A percentile compares a stretch with the other conserved stretches of the same genome.
Conservation (phyloP, 768 basidiomycete species). For the Rhodotorula kratochvilovae region DNA sequence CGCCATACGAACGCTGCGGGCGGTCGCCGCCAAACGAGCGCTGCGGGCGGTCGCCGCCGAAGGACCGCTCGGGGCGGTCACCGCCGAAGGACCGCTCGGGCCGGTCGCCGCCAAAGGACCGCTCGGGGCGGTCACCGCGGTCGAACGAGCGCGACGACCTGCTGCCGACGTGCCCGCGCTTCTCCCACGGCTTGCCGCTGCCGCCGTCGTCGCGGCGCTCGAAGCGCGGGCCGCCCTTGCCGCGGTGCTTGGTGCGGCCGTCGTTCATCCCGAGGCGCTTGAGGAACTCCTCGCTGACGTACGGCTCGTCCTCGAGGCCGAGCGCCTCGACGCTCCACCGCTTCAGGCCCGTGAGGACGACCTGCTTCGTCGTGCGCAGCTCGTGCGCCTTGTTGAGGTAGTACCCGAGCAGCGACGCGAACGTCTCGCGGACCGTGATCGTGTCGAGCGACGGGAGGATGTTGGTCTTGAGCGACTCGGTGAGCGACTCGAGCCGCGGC, state of each 20-base stretch:
- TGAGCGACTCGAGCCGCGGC: conserved; percentile 43
- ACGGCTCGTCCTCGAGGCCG: conserved; percentile 57
- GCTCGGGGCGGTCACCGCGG: too few species aligned
- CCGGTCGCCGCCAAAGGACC: too few species aligned
- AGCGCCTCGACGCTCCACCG: conserved; percentile 60
- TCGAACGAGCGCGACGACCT: background rate
- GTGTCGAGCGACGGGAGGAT: conserved; percentile 43
- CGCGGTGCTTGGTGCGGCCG: conserved; percentile 27
- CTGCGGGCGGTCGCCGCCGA: background rate
- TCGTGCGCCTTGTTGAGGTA: conserved; percentile 58
- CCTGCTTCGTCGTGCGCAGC: conserved; percentile 52
- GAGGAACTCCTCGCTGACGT: conserved; percentile 55
- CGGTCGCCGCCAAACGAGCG: too few species aligned
- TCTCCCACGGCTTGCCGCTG: background rate
- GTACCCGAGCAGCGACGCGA: conserved; percentile 67
- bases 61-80: background rate
- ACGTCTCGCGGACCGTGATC: conserved; percentile 56
- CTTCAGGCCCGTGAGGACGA: conserved; percentile 58
- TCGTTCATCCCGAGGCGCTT: conserved; percentile 48
- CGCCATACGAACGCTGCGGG: too few species aligned
- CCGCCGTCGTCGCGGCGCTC: background rate
- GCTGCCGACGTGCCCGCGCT: background rate
- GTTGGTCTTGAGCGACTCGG: conserved; percentile 38
- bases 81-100: background rate
- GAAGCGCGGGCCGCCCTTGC: background rate